Evolutionary conservation across 1,284 basidiomycete species (phyloP), one percentile per base, ranked within the genome.

Genomic region (Microbotryum saponariae): DNA sequence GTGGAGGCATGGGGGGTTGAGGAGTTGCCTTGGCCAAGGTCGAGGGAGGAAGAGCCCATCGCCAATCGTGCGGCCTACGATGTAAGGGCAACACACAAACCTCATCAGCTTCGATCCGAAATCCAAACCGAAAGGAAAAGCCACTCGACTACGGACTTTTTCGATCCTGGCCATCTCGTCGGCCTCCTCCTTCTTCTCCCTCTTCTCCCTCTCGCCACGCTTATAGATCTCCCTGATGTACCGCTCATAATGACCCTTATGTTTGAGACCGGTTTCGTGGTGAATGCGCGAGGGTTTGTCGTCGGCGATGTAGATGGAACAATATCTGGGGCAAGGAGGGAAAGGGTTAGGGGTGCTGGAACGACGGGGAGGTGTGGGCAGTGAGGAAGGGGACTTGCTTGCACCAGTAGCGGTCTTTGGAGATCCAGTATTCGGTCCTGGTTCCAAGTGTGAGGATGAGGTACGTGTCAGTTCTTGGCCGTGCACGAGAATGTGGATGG

Each of bases 161-260:
- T 97, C 89, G 62, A 98, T 87, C 60, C 85, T 79, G 16, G 80
- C 85, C 82, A 97, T 89, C 73, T 96, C 89, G 65, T 84, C 79
- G 70, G 84, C 86, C 77, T 93, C 91, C 72, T 91, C 86, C 59
- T 88, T 89, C 53, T 81, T 80, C 69, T 96, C 92, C 75, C 87
- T 85, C 78, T 89, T 89, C 59, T 84, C 83, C 77, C 86, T 85
- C 77, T 92, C 89, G 6, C 91, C 88, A n/a, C 84, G 79, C 78
- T 94, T 94, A 82, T 98, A 98, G 33, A 97, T 82, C 49, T 88
- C 84, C 49, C 90, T 82, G 58, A 98, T 88, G 76, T 88, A 94
- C 10, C 92, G 82, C 73, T 97, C 92, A 65, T 89, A 85, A 75
- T 90, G 96, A 54, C 91, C 91, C 74, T 96, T 89, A 79, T 99